Conservation (phyloP, 495 filamentous ascomycete species). For the Talaromyces adpressus region DNA sequence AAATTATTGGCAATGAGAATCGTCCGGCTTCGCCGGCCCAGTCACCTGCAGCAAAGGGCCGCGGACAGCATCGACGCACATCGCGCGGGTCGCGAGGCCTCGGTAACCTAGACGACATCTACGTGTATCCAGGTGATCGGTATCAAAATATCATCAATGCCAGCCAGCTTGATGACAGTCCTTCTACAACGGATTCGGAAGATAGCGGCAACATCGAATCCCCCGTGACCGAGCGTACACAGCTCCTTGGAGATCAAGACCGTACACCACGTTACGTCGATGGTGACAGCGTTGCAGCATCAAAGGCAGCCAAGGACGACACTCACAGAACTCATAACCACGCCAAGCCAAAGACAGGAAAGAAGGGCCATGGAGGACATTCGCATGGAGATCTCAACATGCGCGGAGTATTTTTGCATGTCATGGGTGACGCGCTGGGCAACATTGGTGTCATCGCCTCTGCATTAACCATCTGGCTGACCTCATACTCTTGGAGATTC, state of each 20-base stretch:
- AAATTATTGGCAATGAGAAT: constrained; percentile 19
- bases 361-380: constrained; percentile 59
- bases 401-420: constrained; percentile 94
- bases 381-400: constrained; percentile 89
- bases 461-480: constrained; percentile 88
- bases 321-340: constrained; percentile 63
- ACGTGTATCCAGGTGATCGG: constrained; percentile 83
- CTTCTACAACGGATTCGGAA: constrained; percentile 48
- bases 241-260: constrained; percentile 26
- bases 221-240: constrained; percentile 32
- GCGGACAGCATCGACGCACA: constrained; percentile 27
- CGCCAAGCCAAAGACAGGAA: constrained; percentile 59
- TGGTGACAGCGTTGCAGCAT: constrained; percentile 17
- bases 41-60: not conserved
- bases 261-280: constrained; percentile 31
- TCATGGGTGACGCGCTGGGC: constrained; percentile 91
- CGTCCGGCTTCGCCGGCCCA: constrained; percentile 21
- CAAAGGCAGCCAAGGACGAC: constrained; percentile 20
- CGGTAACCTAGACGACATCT: constrained; percentile 61
- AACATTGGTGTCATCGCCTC: constrained; percentile 96
- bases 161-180: constrained; percentile 47
- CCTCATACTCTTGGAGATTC: constrained; percentile 56
- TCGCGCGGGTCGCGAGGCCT: constrained; percentile 46
- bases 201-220: constrained; percentile 40
- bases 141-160: constrained; percentile 85